Evolutionary conservation across 352 stramenopile genomes (phyloP), one percentile per base, ranked within the genome.

Genomic region (Pythium insidiosum): DNA sequence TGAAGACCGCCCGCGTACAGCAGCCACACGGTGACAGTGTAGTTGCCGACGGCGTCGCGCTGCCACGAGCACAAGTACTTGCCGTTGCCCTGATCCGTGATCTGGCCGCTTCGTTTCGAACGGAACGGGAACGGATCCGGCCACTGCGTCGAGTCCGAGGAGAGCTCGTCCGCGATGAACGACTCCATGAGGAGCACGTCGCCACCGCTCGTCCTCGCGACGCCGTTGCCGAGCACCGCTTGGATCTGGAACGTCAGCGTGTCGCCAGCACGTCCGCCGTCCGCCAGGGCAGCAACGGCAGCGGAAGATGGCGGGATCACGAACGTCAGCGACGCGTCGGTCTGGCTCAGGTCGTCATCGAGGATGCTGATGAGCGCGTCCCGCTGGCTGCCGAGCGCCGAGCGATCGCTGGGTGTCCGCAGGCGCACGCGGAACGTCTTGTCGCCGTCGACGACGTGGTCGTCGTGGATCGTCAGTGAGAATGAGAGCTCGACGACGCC

Each of bases 401-500:
- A 57, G 15, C 53, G 39, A 23, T 58, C 48, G 18, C 31, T 63
- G 1, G 54, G 54, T 15, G 54, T 47, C 2, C 49, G 47, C 29
- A 63, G 34, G 16, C 61, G 28, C 18, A 95, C 54, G 11, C 74
- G 63, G 39, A 94, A 92, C 1, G 53, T 66, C 43, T 93, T 78
- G 43, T 92, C 56, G 5, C 36, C 56, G 22, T 95, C 77, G 2
- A 76, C 45, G 23, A 77, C 33, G 23, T 80, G 74, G 45, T 98
- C 85, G 46, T 97, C 88, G 50, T 97, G 85, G 45, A 98, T 95
- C 16, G 85, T 90, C 19, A 98, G 46, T 21, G 88, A 53, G 61
- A 97, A 97, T 23, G 77, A 79, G 28, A 95, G 68, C 20, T 82
- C 67, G 15, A 97, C 67, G 18, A 95, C 70, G 5, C 83, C 87